Percentiles rank a stretch among this genome's conserved stretches.
phyloP scores from a whole-genome alignment of 768 basidiomycete species.

The Boletus insuetus region DNA sequence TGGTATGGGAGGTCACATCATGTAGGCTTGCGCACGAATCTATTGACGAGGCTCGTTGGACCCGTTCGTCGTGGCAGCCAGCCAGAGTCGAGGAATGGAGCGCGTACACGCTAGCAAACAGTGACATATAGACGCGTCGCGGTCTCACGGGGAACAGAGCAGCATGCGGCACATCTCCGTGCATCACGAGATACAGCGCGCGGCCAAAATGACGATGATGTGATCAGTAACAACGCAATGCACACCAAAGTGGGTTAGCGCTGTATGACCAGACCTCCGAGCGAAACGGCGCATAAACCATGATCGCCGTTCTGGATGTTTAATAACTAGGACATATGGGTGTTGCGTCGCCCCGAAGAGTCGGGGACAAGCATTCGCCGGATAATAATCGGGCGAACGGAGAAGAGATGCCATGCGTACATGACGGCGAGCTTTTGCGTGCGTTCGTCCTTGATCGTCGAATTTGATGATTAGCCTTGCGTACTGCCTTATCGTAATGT shows the following conservation, averaged over 20 bases:
- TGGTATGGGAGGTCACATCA: background rate
- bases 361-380: background rate
- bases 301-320: constrained; percentile 6
- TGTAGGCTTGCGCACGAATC: too few relatives aligned
- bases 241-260: background rate
- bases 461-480: constrained; percentile 4
- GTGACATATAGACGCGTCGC: background rate
- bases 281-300: background rate
- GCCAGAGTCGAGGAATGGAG: too few relatives aligned
- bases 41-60: too few relatives aligned
- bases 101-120: too few relatives aligned
- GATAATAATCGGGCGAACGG: background rate
- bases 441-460: background rate
- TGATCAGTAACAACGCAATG: background rate
- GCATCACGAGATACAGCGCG: background rate
- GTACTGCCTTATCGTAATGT: background rate
- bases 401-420: background rate
- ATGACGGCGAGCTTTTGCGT: background rate
- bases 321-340: background rate
- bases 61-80: too few relatives aligned
- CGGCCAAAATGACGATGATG: background rate
- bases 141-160: background rate
- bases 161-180: background rate
- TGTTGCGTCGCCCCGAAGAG: background rate
- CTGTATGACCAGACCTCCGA: background rate